Evolutionary conservation across 805 yeast genomes (phyloP).

Genomic region (Cephaloascus albidus): DNA sequence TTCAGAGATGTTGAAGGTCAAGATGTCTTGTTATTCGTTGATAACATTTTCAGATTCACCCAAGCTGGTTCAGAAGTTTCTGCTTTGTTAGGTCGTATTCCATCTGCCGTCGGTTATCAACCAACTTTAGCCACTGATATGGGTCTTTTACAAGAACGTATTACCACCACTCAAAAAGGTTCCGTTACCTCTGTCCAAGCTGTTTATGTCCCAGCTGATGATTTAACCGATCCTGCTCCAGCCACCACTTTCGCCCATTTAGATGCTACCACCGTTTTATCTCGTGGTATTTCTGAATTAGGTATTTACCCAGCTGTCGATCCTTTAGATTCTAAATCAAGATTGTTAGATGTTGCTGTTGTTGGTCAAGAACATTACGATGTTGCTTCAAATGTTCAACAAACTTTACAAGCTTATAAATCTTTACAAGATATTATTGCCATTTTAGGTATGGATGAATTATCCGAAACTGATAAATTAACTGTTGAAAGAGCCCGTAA

Average conservation of each 20-base stretch:
- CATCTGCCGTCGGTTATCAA: slow-evolving; percentile 99
- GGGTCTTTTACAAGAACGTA: slow-evolving; percentile 99
- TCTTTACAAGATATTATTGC: slow-evolving; percentile 99
- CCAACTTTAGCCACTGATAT: slow-evolving; percentile 99
- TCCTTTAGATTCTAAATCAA: slow-evolving; percentile 98
- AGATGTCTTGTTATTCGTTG: slow-evolving; percentile 98
- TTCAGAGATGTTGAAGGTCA: slow-evolving; percentile 99
- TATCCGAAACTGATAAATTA: slow-evolving; percentile 96
- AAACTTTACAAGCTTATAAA: slow-evolving; percentile 98
- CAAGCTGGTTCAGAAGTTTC: slow-evolving; percentile 99
- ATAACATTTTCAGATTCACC: slow-evolving; percentile 99
- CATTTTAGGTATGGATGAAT: slow-evolving; percentile 99
- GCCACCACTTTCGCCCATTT: slow-evolving; percentile 99
- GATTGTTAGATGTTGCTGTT: slow-evolving; percentile 94
- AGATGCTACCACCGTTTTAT: slow-evolving; percentile 99
- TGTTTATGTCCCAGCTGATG: slow-evolving; percentile 99
- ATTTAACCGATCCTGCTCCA: slow-evolving; percentile 99
- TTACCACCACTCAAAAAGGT: slow-evolving; percentile 99
- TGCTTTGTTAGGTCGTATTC: slow-evolving; percentile 99
- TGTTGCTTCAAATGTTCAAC: slow-evolving; percentile 91
- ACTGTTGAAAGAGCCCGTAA: slow-evolving; percentile 99
- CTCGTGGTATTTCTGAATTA: slow-evolving; percentile 98
- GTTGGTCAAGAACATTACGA: slow-evolving; percentile 99
- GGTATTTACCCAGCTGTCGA: slow-evolving; percentile 99
- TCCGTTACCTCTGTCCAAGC: slow-evolving; percentile 99